Base-by-base conservation (phyloP, 2,329 filamentous ascomycete genomes). In the Neodidymelliopsis sp. region DNA sequence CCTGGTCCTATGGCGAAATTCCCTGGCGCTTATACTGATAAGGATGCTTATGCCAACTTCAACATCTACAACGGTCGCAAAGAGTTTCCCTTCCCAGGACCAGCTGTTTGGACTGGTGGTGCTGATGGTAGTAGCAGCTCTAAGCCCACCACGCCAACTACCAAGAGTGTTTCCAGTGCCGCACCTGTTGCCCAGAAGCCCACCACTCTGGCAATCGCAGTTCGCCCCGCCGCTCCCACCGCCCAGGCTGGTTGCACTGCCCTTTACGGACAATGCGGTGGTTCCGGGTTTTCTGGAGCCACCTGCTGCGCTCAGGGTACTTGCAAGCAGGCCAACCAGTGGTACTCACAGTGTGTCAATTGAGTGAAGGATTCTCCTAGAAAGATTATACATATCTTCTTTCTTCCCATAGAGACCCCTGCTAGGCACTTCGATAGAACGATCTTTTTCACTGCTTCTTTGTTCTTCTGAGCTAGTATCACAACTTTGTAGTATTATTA, bases 1-100 rank as follows among this genome's bases (percentile, higher is more conserved):
- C 72, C 74, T 9, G 53, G 58, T n/a, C 68, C 71, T 9, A 59
- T 68, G 23, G 69, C 69, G 25, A 66, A 71, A 57, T 73, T 77
- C 56, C 74, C 75, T 18, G 75, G 65, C 15, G 74, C 40, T 6
- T 64, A 64, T 53, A 60, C 56, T 35, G 53, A 48, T 18, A 54
- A 36, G 20, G 61, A 64, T 29, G 56, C 65, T 7, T 61, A 63
- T 11, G 56, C 63, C 34, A 56, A 57, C 36, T 62, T 69, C 54
- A 65, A 59, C 49, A 64, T 67, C 46, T 69, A 66, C 43, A 54
- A 49, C 25, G 56, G 54, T 20, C 48, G 49, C 45, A 63, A 61
- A 40, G 43, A 41, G 11, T 63, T 57, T 37, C 48, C 54, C 18
- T 42, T 59, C 27, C 57, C 57, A 4, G 54, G 57, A 8, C 58